These are phyloP conservation scores for Alternaria infectoria DNA, from an alignment of 2,329 filamentous ascomycete species.

Conservation along the genomic window DNA sequence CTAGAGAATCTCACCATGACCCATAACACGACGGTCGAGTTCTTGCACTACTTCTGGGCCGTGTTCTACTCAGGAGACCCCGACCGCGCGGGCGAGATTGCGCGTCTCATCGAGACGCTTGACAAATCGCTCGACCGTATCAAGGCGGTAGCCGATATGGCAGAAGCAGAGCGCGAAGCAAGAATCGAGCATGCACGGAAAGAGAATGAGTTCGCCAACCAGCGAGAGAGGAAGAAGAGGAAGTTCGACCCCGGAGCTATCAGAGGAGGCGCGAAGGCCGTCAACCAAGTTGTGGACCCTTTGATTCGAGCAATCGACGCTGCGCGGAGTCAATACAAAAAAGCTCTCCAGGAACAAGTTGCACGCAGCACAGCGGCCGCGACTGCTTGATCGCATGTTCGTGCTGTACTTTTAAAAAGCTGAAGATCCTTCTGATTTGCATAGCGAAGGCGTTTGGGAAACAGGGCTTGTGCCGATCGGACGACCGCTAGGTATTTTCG, in stretches of 20 bases:
- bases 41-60: slow-evolving; percentile 96
- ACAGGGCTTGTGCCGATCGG: background rate
- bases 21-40: slow-evolving; percentile 92
- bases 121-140: slow-evolving; percentile 79
- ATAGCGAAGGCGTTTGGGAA: slow-evolving; percentile 42
- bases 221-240: slow-evolving; percentile 75
- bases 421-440: slow-evolving; percentile 19
- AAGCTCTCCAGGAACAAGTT: slow-evolving; percentile 68
- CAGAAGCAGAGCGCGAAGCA: slow-evolving; percentile 74
- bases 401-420: too few species aligned
- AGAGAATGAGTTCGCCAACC: slow-evolving; percentile 72
- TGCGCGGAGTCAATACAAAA: slow-evolving; percentile 74
- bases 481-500: background rate
- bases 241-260: slow-evolving; percentile 72
- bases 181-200: slow-evolving; percentile 70
- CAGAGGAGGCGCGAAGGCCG: slow-evolving; percentile 76
- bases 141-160: slow-evolving; percentile 77
- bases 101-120: slow-evolving; percentile 82
- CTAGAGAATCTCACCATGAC: slow-evolving; percentile 74
- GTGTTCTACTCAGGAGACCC: slow-evolving; percentile 88
- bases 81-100: slow-evolving; percentile 79
- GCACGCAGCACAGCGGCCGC: slow-evolving; percentile 15
- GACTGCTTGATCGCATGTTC: background rate
- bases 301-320: slow-evolving; percentile 73
- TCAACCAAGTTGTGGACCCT: slow-evolving; percentile 77